phyloP scores from a whole-genome alignment of 495 filamentous ascomycete genomes.

The Thozetella sp. region DNA sequence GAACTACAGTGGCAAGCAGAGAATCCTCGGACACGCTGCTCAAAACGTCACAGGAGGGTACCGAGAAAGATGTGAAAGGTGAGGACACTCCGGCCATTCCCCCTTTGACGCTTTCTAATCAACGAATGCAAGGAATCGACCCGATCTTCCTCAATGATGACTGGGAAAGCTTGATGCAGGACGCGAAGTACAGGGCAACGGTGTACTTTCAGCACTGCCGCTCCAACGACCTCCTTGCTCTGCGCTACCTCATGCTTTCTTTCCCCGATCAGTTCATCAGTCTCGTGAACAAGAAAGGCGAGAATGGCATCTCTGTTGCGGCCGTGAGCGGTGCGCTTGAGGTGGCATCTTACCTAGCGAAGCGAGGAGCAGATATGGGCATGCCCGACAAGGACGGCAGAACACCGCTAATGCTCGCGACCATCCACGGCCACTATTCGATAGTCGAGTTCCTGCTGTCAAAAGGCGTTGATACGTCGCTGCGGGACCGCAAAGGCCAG shows the following conservation, averaged over 20 bases:
- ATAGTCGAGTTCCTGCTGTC: slow-evolving; percentile 6
- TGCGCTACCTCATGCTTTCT: background rate
- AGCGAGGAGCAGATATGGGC: slow-evolving; percentile 8
- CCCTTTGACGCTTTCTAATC: no score
- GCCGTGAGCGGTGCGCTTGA: background rate
- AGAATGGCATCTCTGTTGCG: background rate
- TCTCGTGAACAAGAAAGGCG: background rate
- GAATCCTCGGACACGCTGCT: background rate
- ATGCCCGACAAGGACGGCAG: slow-evolving; percentile 18
- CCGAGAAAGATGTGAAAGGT: no score
- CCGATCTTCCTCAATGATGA: background rate
- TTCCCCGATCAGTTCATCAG: background rate
- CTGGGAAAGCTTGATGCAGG: slow-evolving; percentile 1
- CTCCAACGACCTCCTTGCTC: background rate
- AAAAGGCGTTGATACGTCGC: slow-evolving; percentile 4
- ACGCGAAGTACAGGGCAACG: background rate
- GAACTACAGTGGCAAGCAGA: background rate
- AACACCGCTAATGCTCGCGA: slow-evolving; percentile 20
- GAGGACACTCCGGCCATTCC: no score
- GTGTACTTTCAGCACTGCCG: background rate
- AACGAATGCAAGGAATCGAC: no score
- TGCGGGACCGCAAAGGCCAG: slow-evolving; percentile 8
- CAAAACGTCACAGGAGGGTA: background rate
- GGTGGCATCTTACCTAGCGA: background rate
- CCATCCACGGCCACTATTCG: slow-evolving; percentile 13